Evolutionary conservation across 164 flowering plant genomes (phyloP), one percentile per base, ranked within the genome.

Genomic region (Chimonanthus praecox): DNA sequence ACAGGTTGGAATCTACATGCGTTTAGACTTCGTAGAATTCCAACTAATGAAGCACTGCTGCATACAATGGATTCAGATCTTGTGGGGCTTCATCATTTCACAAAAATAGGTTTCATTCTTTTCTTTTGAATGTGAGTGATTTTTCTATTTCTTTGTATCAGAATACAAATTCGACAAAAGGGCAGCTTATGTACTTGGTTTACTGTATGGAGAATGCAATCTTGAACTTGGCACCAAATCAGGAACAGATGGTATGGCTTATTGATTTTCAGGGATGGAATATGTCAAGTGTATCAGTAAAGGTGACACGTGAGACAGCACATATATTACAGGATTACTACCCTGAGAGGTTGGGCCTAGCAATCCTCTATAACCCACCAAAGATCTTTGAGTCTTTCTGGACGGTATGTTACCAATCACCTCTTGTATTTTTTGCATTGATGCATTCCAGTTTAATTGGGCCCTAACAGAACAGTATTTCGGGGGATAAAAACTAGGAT

Each of bases 231-330:
- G 81, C 83, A 1, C 86, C 88, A 49, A 94, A 87, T 49, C 92
- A 88, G 80, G 95, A 92, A 66, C 90, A 92, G 71, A 90, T 90
- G 90, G 80, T 88, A 0, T 94, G 98, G 98, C 76, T 94, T 75
- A 87, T 94, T 60, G 97, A 90, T 73, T 92, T 85, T 81, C 85
- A 87, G 13, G 90, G 94, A 11, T 87, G 82, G 84, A 82, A 91
- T 47, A 10, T 85, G 71, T 84, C 75, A 68, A 83, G 78, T 13
- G 18, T 89, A 47, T 73, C 95, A 11, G 73, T 92, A 70, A 87
- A 76, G 79, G 85, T 88, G 70, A 76, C 89, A 45, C 86, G 92
- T 43, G 95, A 92, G 58, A 84, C 87, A 71, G 77, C 85, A 33
- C 70, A 87, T 78, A 78, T 92, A 74, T 78, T 92, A 47, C 95